Percentiles rank a stretch among this genome's conserved stretches.
Conservation (phyloP, 352 stramenopile species). For the Globisporangium nunn region DNA sequence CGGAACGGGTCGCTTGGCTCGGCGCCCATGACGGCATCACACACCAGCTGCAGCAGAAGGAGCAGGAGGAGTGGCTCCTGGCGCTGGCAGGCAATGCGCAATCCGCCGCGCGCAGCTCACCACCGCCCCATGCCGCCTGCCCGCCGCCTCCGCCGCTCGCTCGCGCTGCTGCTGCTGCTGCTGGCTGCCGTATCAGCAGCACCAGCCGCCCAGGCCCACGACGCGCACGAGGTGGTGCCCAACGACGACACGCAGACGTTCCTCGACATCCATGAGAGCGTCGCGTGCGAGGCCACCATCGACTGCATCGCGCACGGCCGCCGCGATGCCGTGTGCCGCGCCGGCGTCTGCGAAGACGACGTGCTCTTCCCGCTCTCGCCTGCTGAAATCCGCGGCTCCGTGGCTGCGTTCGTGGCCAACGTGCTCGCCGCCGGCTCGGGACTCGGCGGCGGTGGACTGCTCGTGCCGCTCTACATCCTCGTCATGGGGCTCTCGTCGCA, state of each 20-base stretch:
- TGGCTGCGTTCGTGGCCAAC: constrained; percentile 56
- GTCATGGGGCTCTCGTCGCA: constrained; percentile 67
- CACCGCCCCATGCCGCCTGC: no score
- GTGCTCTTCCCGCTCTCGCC: constrained; percentile 52
- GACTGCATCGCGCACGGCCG: constrained; percentile 44
- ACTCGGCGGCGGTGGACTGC: constrained; percentile 63
- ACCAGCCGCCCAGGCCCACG: background rate
- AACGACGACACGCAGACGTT: constrained; percentile 11
- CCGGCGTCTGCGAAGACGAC: constrained; percentile 40
- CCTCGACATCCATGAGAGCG: constrained; percentile 13
- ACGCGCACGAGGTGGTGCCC: constrained; percentile 7
- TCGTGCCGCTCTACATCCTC: constrained; percentile 78
- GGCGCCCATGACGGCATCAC: no score
- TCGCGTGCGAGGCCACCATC: constrained; percentile 30
- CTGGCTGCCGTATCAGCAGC: background rate
- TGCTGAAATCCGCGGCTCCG: constrained; percentile 49
- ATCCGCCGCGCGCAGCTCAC: background rate
- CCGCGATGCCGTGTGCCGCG: constrained; percentile 32
- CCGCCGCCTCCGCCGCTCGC: background rate
- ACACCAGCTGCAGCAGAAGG: no score
- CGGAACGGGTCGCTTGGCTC: no score
- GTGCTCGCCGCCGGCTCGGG: constrained; percentile 59
- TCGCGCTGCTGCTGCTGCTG: background rate
- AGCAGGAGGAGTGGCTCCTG: background rate
- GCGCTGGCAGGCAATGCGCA: background rate